phyloP scores from a whole-genome alignment of 768 basidiomycete genomes.

The Rhodotorula paludigena region DNA sequence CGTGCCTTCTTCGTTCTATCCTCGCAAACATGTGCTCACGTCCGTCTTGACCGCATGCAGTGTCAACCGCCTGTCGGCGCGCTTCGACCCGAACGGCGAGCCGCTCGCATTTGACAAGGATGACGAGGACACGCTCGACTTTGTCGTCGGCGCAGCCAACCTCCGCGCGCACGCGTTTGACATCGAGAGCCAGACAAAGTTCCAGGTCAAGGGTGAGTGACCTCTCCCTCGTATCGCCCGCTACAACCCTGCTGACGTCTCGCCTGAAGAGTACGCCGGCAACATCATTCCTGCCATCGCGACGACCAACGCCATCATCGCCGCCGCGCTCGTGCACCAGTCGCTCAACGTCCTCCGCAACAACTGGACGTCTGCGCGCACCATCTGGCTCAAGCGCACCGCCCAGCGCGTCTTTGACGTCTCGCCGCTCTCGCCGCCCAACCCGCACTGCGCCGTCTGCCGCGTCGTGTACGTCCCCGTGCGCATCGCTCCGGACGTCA shows the following conservation, averaged over 20 bases:
- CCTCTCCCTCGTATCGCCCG: background rate
- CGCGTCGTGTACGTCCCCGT: constrained; percentile 73
- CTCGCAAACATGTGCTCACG: background rate
- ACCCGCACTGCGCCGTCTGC: constrained; percentile 75
- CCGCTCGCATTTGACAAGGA: constrained; percentile 82
- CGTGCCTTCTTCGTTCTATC: background rate
- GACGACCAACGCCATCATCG: constrained; percentile 95
- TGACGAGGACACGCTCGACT: constrained; percentile 92
- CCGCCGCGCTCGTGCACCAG: constrained; percentile 89
- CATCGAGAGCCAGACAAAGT: constrained; percentile 81
- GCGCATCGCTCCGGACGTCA: constrained; percentile 56
- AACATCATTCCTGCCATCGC: constrained; percentile 99
- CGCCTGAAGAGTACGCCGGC: constrained; percentile 94
- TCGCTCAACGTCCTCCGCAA: constrained; percentile 73
- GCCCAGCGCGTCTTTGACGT: constrained; percentile 70
- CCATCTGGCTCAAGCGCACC: constrained; percentile 73
- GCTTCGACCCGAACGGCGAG: constrained; percentile 47
- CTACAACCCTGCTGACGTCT: background rate
- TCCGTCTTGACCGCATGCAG: constrained; percentile 49
- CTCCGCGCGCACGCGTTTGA: constrained; percentile 84
- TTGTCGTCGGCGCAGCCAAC: constrained; percentile 91
- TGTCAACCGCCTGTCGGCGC: constrained; percentile 68
- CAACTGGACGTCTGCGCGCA: constrained; percentile 50
- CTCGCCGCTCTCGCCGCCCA: constrained; percentile 63
- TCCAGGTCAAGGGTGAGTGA: constrained; percentile 84